These are phyloP conservation scores for Colletotrichum phormii DNA, from an alignment of 2,329 filamentous ascomycete species.

Conservation along the genomic window DNA sequence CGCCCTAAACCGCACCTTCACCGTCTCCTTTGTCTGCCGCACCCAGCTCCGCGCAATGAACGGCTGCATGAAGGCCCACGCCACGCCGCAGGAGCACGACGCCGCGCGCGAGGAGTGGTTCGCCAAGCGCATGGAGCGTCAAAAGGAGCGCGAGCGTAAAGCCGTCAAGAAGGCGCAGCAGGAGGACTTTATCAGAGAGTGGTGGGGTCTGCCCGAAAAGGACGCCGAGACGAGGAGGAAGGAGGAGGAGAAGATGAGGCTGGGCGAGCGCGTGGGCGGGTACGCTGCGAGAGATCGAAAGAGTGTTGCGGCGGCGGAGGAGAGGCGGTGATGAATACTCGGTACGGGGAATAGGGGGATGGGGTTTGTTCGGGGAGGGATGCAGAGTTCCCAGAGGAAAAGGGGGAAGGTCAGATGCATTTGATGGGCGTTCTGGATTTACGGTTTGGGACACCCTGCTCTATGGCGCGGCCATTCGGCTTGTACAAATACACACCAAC, in stretches of 20 bases:
- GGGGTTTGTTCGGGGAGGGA: background rate
- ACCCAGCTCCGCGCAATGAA: constrained; percentile 88
- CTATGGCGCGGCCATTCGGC: constrained; percentile 31
- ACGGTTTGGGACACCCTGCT: constrained; percentile 35
- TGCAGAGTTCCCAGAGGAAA: background rate
- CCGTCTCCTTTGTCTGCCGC: constrained; percentile 88
- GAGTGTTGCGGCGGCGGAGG: constrained; percentile 34
- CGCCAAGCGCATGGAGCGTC: constrained; percentile 76
- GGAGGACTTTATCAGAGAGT: constrained; percentile 74
- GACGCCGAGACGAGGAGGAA: constrained; percentile 61
- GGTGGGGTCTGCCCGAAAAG: constrained; percentile 73
- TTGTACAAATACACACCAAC: constrained; percentile 23
- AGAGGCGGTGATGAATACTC: constrained; percentile 9
- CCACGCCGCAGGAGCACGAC: constrained; percentile 87
- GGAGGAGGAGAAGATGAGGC: constrained; percentile 63
- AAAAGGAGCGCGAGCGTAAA: constrained; percentile 74
- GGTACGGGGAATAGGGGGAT: background rate
- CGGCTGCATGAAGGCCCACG: constrained; percentile 88
- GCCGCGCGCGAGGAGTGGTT: constrained; percentile 96
- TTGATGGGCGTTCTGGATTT: constrained; percentile 34
- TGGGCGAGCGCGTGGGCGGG: constrained; percentile 67
- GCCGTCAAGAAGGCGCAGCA: constrained; percentile 69
- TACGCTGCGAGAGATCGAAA: constrained; percentile 55
- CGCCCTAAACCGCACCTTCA: constrained; percentile 86
- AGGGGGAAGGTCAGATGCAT: constrained; percentile 24